These are phyloP conservation scores for Cordyceps militaris DNA, from an alignment of 2,329 filamentous ascomycete species.

Conservation along the genomic window DNA sequence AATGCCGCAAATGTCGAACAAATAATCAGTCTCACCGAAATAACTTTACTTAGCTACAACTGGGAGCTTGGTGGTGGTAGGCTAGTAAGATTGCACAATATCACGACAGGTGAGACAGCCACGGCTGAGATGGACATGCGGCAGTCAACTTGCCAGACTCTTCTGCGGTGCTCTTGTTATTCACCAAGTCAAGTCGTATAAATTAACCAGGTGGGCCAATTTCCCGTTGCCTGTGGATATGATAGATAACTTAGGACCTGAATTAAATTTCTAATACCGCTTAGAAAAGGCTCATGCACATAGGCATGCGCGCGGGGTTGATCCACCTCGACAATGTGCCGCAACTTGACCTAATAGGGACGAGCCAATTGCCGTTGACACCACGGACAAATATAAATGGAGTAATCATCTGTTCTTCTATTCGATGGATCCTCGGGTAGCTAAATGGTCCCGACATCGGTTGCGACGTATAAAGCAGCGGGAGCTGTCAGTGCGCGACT, in stretches of 20 bases:
- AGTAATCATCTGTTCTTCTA: not conserved
- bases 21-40: no score
- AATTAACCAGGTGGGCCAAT: not conserved
- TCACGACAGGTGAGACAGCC: conserved; percentile 13
- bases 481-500: not conserved
- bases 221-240: not conserved
- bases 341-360: not conserved
- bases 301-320: conserved; percentile 4
- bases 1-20: conserved; percentile 52
- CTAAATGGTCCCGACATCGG: not conserved
- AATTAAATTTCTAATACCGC: not conserved
- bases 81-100: not conserved
- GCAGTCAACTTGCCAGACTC: conserved; percentile 35
- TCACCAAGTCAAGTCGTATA: conserved; percentile 11
- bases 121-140: conserved; percentile 30
- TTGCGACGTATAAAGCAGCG: conserved; percentile 4
- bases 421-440: not conserved
- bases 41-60: conserved; percentile 43
- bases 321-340: conserved; percentile 6
- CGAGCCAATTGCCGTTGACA: not conserved
- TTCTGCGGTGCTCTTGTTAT: conserved; percentile 33
- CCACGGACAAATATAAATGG: not conserved
- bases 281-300: conserved; percentile 11
- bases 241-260: not conserved
- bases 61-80: not conserved